These are phyloP conservation scores for Fistulinella cinereoalba DNA, from an alignment of 1,284 basidiomycete species.

Conservation along the genomic window DNA sequence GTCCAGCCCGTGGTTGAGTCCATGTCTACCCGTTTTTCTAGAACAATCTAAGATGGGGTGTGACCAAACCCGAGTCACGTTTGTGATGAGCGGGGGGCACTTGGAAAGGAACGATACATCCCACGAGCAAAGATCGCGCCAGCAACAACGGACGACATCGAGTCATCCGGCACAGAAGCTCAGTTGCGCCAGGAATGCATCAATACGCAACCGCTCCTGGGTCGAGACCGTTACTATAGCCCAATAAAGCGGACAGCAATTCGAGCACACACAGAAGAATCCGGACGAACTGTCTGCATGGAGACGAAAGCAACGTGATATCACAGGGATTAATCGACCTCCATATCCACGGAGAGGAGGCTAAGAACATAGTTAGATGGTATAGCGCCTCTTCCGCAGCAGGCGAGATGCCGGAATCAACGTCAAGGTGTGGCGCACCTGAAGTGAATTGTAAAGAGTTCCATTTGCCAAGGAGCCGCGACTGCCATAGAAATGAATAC, in stretches of 20 bases:
- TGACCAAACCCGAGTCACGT: constrained; percentile 9
- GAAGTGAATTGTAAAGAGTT: neutral
- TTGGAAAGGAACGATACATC: neutral
- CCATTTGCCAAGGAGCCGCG: constrained; percentile 1
- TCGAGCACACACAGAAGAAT: too few relatives aligned
- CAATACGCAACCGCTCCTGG: constrained; percentile 8
- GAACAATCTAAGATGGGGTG: too few relatives aligned
- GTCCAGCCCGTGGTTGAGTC: neutral
- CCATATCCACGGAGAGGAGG: too few relatives aligned
- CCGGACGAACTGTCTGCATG: too few relatives aligned
- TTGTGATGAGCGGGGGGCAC: neutral
- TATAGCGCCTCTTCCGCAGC: too few relatives aligned
- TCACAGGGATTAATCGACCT: constrained; percentile 10
- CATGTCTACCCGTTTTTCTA: constrained; percentile 3
- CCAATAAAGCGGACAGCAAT: constrained; percentile 26
- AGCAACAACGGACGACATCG: constrained; percentile 1
- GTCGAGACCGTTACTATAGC: constrained; percentile 16
- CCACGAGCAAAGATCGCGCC: constrained; percentile 1
- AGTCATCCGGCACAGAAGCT: constrained; percentile 8
- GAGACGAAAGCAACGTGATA: neutral
- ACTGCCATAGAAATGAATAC: constrained; percentile 16
- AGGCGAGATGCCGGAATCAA: too few relatives aligned
- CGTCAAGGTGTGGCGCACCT: too few relatives aligned
- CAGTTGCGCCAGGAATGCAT: constrained; percentile 15
- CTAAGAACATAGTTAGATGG: too few relatives aligned